Percentiles rank a stretch among this genome's conserved stretches.
These are phyloP conservation scores for Cyberlindnera maclurae DNA, from an alignment of 805 yeast species.

Conservation along the genomic window DNA sequence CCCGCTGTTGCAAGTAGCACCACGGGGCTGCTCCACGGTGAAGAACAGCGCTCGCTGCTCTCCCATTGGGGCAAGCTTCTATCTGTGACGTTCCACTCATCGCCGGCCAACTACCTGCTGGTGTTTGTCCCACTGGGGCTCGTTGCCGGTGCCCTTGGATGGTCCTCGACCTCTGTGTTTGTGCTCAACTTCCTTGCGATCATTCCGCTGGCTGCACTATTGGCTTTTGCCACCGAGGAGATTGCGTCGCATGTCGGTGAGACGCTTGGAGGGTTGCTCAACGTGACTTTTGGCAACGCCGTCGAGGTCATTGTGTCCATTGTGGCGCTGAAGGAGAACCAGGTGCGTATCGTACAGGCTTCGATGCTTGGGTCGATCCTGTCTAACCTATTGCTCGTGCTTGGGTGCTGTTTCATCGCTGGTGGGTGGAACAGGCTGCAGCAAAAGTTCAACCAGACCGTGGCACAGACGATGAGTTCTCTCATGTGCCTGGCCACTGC, in stretches of 20 bases:
- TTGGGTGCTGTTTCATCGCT: constrained; percentile 91
- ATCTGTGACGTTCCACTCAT: constrained; percentile 35
- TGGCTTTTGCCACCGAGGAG: constrained; percentile 92
- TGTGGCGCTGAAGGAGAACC: constrained; percentile 80
- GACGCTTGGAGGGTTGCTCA: constrained; percentile 87
- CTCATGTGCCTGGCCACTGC: constrained; percentile 86
- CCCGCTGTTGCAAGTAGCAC: too few relatives aligned
- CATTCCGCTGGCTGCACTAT: constrained; percentile 83
- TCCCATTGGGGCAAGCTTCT: too few relatives aligned
- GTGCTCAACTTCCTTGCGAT: constrained; percentile 80
- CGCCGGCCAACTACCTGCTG: constrained; percentile 70
- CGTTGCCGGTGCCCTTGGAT: constrained; percentile 52
- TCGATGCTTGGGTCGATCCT: constrained; percentile 94
- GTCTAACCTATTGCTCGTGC: constrained; percentile 79
- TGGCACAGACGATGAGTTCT: constrained; percentile 96
- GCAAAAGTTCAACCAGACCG: constrained; percentile 90
- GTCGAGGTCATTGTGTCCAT: constrained; percentile 93
- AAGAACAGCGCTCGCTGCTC: too few relatives aligned
- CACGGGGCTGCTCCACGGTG: too few relatives aligned
- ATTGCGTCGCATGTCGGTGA: constrained; percentile 83
- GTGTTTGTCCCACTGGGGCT: constrained; percentile 88
- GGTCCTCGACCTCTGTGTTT: constrained; percentile 53
- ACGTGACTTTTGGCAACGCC: constrained; percentile 97
- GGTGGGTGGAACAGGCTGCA: constrained; percentile 86
- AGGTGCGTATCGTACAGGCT: constrained; percentile 91